These are phyloP conservation scores for Yarrowia sp. DNA, from an alignment of 805 yeast genomes.

Conservation along the genomic window DNA sequence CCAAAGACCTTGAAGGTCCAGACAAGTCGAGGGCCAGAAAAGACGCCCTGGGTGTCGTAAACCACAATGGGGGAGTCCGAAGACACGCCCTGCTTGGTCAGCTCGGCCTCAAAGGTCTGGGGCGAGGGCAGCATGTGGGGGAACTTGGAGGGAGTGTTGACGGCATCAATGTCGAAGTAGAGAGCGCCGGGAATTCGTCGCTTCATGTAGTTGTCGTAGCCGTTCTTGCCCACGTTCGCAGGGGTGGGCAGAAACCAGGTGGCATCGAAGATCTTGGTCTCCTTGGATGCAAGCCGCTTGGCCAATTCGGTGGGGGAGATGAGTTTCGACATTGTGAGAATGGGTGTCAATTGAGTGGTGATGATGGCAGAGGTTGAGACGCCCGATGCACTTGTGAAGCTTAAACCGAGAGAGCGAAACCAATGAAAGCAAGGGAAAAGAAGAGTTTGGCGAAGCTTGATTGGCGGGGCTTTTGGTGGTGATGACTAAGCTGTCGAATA, in stretches of 20 bases:
- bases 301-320: constrained; percentile 15
- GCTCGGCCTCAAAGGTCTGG: constrained; percentile 51
- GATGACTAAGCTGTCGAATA: neutral
- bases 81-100: constrained; percentile 37
- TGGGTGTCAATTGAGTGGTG: neutral
- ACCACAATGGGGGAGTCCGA: constrained; percentile 63
- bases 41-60: constrained; percentile 81
- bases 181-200: constrained; percentile 66
- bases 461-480: neutral
- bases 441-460: neutral
- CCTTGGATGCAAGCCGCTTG: constrained; percentile 40
- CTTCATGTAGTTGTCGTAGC: constrained; percentile 48
- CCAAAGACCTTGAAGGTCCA: constrained; percentile 86
- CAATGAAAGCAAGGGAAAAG: constrained; percentile 5
- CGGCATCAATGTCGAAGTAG: constrained; percentile 73
- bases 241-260: constrained; percentile 90
- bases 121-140: constrained; percentile 89
- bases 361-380: neutral
- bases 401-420: too few species aligned
- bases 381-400: neutral
- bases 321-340: constrained; percentile 9
- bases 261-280: constrained; percentile 59
- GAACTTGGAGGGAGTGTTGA: constrained; percentile 61
- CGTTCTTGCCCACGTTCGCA: constrained; percentile 54
- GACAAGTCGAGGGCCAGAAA: constrained; percentile 86